Base-by-base conservation (phyloP, 495 filamentous ascomycete genomes). In the Talaromyces thailandensis region DNA sequence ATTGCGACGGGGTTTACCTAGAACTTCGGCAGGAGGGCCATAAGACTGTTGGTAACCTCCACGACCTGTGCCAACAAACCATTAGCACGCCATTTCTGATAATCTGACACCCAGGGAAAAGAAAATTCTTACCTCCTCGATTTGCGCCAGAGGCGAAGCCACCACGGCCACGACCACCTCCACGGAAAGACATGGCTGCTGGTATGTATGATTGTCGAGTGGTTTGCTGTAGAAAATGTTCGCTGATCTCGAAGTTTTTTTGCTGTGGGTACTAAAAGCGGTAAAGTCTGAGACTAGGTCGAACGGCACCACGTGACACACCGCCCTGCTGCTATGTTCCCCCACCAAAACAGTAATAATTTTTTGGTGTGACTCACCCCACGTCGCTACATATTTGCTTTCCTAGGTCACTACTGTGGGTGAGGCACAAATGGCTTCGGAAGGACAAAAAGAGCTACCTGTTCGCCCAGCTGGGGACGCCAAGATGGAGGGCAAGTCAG, bases 21-120 rank as follows among this genome's bases (percentile, higher is more conserved):
- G 64, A 37, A 90, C 86, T 61, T 83, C 75, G 60, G 81, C 84
- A 37, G 88, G 88, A 58, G 88, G 88, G 11, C 88, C 88, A 65
- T 82, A 86, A 7, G 84, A 82, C 56, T 75, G 77, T 65, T 85
- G 83, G 71, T 81, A 87, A 55, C 84, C 84, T 71, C 86, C 85
- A 65, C 88, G 83, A 58, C 82, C 80, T 83, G 64, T 69, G 64
- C 61, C 62, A 68, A 65, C 75, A 79, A 57, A 76, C 67, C 74
- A 74, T 79, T 69, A 68, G 29, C 37, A 61, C 32, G 52, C 43
- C 50, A 52, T 25, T 25, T 53, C 18, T 23, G 8, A 7, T n/a
- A 40, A 43, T 25, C 43, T 18, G 21, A 28, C 62, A 64, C 31
- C 40, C 28, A 56, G 48, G 62, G 62, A 43, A 31, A 62, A 56